Conservation (phyloP, 2,329 filamentous ascomycete species). For the Venturiaceae sp. region DNA sequence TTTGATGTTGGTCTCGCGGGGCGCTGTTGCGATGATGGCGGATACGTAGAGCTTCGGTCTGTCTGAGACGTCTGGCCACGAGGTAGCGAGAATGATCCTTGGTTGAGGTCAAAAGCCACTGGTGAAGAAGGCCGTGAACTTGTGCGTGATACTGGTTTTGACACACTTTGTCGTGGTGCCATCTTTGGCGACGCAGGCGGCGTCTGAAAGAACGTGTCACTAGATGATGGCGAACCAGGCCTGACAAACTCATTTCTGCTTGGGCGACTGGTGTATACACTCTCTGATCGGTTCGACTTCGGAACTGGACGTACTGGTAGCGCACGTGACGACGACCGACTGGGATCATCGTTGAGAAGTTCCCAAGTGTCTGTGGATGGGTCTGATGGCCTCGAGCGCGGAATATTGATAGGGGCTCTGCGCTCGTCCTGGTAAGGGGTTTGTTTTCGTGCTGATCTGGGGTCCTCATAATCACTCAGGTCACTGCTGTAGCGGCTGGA, state of each 20-base stretch:
- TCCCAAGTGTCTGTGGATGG: too few species aligned
- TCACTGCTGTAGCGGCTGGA: neutral
- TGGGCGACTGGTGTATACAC: neutral
- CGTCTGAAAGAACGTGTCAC: neutral
- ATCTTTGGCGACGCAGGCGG: neutral
- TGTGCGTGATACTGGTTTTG: neutral
- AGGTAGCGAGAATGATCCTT: neutral
- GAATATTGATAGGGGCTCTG: neutral
- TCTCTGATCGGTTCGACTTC: neutral
- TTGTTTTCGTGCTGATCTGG: neutral
- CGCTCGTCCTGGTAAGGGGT: neutral
- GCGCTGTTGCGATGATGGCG: constrained; percentile 14
- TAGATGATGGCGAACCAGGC: neutral
- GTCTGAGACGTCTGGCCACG: neutral
- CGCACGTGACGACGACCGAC: neutral
- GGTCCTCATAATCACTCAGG: neutral
- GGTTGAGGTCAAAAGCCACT: neutral
- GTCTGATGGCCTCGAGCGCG: neutral
- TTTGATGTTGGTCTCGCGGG: constrained; percentile 18
- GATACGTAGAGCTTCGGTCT: constrained; percentile 1
- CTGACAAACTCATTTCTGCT: neutral
- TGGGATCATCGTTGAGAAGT: neutral
- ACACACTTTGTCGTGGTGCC: neutral
- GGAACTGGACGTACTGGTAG: neutral
- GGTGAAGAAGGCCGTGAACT: neutral